Conservation (phyloP, 305 asterid genomes). For the Fraxinus ornus region DNA sequence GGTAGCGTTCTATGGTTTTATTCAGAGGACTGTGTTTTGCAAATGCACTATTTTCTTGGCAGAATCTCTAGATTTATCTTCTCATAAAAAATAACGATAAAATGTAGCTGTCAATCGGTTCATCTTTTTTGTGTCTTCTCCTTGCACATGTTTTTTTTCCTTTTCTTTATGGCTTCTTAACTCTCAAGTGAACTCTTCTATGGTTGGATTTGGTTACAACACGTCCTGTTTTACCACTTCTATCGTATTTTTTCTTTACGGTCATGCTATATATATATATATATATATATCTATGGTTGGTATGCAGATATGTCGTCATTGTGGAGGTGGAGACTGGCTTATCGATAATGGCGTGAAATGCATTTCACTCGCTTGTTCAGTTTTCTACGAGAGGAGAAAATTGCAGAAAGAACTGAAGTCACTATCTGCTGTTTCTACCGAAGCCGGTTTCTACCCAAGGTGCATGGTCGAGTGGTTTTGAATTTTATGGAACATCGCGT, state of each 20-base stretch:
- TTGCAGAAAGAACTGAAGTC: conserved; percentile 77
- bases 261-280: neutral
- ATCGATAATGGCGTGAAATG: conserved; percentile 88
- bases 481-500: neutral
- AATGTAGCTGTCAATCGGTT: neutral
- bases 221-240: neutral
- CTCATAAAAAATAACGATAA: neutral
- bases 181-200: neutral
- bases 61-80: neutral
- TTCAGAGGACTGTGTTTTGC: neutral
- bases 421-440: conserved; percentile 56
- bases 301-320: conserved; percentile 82
- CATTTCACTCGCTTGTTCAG: conserved; percentile 79
- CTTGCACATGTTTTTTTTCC: neutral
- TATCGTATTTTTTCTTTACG: neutral
- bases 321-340: conserved; percentile 97
- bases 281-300: neutral
- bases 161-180: neutral
- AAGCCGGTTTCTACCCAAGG: conserved; percentile 64
- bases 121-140: neutral
- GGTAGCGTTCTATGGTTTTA: neutral
- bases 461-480: conserved; percentile 81
- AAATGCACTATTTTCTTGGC: neutral
- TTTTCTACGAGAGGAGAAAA: conserved; percentile 83
- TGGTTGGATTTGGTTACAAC: neutral